These are phyloP conservation scores for Pleurozium schreberi DNA, from an alignment of 225 moss, liverwort and hornwort genomes.

Conservation along the genomic window DNA sequence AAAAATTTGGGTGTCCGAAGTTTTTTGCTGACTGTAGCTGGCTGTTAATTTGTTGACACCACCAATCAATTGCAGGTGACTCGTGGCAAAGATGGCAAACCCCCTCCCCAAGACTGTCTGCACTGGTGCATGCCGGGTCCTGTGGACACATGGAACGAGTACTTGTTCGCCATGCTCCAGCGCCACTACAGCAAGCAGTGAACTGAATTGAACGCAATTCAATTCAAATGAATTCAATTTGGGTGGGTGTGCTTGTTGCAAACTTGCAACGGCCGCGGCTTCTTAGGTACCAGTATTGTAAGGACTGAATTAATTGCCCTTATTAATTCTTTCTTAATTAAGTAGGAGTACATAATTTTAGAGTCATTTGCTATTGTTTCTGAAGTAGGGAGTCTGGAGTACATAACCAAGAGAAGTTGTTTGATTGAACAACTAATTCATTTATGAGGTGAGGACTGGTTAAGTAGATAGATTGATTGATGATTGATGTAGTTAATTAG, in stretches of 20 bases:
- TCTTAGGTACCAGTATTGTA: not conserved
- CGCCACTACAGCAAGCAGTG: slow-evolving; percentile 21
- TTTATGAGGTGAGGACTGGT: not conserved
- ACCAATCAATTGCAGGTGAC: slow-evolving; percentile 9
- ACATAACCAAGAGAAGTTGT: not conserved
- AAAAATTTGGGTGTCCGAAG: no score
- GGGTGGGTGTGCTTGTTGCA: not conserved
- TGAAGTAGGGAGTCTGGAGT: not conserved
- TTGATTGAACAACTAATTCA: not conserved
- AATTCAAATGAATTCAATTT: not conserved
- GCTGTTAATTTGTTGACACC: not conserved
- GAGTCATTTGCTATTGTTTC: not conserved
- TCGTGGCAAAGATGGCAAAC: slow-evolving; percentile 35
- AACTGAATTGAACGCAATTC: no score
- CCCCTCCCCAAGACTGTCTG: slow-evolving; percentile 87
- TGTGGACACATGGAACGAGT: slow-evolving; percentile 68
- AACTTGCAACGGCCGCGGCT: not conserved
- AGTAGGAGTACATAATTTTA: not conserved
- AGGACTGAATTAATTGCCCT: not conserved
- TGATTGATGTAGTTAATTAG: not conserved
- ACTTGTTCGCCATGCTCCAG: slow-evolving; percentile 43
- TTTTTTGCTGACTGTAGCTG: not conserved
- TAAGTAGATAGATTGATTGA: no score
- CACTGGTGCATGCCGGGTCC: slow-evolving; percentile 98
- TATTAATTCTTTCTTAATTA: not conserved